phyloP scores from a whole-genome alignment of 768 basidiomycete species.

The Suillus weaverae region DNA sequence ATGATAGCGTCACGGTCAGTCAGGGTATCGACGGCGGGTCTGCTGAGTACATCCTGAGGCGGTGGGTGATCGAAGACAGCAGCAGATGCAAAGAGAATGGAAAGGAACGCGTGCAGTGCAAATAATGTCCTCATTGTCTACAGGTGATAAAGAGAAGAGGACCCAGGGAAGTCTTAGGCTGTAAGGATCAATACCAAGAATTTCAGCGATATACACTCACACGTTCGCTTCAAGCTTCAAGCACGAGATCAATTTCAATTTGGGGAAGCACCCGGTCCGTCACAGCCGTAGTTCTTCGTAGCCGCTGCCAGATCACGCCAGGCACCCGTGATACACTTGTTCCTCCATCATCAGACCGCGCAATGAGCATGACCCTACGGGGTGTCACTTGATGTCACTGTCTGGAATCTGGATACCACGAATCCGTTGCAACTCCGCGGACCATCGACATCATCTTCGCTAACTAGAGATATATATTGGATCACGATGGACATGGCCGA shows the following conservation, averaged over 20 bases:
- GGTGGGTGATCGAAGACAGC: neutral
- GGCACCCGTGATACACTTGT: neutral
- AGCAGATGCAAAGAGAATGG: neutral
- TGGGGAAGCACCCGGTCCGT: neutral
- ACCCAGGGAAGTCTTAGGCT: neutral
- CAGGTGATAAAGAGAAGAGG: neutral
- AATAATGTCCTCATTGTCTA: neutral
- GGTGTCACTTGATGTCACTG: neutral
- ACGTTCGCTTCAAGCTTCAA: neutral
- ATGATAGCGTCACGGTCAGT: slow-evolving; percentile 6
- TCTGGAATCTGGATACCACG: neutral
- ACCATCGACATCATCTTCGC: neutral
- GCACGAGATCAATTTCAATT: too few relatives aligned
- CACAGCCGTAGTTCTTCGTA: neutral
- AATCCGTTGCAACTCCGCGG: neutral
- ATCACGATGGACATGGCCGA: neutral
- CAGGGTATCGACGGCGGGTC: neutral
- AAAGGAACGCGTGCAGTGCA: neutral
- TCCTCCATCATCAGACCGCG: neutral
- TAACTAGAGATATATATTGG: neutral
- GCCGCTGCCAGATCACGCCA: neutral
- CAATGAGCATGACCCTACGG: neutral
- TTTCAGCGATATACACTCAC: neutral
- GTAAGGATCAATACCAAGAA: neutral
- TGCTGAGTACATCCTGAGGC: neutral